phyloP scores from a whole-genome alignment of 2,329 filamentous ascomycete species.

The Madurella mycetomatis region DNA sequence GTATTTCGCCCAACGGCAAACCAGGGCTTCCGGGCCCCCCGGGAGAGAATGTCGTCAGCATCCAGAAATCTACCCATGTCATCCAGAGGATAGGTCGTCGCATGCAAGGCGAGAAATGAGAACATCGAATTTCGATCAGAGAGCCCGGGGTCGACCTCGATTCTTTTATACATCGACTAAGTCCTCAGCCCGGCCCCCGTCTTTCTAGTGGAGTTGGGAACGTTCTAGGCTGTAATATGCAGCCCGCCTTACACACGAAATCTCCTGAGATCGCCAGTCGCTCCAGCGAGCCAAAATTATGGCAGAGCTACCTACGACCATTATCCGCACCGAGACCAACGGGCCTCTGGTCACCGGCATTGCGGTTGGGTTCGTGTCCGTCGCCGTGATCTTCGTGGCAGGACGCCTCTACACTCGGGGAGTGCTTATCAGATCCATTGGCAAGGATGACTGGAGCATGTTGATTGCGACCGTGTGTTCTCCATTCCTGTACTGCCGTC shows the following conservation, averaged over 20 bases:
- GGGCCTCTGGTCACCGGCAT: slow-evolving; percentile 23
- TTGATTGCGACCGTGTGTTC: slow-evolving; percentile 21
- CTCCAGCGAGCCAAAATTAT: neutral
- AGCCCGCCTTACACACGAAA: neutral
- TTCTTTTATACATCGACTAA: neutral
- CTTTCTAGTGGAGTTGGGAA: neutral
- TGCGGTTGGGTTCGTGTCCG: slow-evolving; percentile 21
- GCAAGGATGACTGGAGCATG: slow-evolving; percentile 30
- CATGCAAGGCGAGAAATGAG: neutral
- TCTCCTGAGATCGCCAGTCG: neutral
- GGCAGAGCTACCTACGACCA: neutral
- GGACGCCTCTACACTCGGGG: slow-evolving; percentile 27
- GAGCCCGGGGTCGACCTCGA: neutral
- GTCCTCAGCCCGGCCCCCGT: neutral
- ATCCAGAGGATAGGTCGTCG: no score
- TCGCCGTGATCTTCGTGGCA: slow-evolving; percentile 13
- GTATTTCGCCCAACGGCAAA: no score
- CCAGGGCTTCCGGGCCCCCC: no score
- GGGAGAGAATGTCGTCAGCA: no score
- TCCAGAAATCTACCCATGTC: no score
- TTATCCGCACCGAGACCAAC: slow-evolving; percentile 22
- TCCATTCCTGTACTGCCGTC: neutral
- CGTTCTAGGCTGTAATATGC: neutral
- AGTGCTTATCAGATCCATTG: slow-evolving; percentile 22
- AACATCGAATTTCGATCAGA: neutral